Percentiles rank a stretch among this genome's conserved stretches.
phyloP scores from a whole-genome alignment of 2,329 filamentous ascomycete genomes.

The Drechslera avenae region DNA sequence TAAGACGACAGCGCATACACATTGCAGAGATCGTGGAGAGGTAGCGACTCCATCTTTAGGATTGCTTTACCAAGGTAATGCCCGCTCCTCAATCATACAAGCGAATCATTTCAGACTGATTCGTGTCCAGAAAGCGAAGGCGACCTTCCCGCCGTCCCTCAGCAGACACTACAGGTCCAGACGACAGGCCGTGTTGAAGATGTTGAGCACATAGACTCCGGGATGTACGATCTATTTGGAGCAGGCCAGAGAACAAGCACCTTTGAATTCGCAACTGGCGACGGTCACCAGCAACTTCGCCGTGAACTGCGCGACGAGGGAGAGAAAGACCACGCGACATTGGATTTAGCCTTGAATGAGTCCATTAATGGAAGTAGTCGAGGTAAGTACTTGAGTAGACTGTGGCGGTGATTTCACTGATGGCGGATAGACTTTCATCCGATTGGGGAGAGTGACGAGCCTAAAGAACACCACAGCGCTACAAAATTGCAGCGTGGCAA shows the following conservation, averaged over 20 bases:
- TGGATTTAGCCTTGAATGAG: neutral
- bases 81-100: neutral
- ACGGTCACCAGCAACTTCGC: neutral
- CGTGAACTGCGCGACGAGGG: neutral
- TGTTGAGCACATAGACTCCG: neutral
- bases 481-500: neutral
- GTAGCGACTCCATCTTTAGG: neutral
- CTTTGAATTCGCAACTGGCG: neutral
- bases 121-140: neutral
- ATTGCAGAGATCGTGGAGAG: neutral
- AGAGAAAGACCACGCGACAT: neutral
- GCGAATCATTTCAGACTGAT: neutral
- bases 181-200: neutral
- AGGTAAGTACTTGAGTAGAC: constrained; percentile 5
- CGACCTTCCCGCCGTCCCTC: neutral
- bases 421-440: neutral
- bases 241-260: neutral
- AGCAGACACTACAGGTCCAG: neutral
- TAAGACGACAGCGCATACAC: neutral
- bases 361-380: neutral
- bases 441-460: neutral
- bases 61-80: neutral
- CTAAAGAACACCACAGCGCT: constrained; percentile 1
- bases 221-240: neutral
- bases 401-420: neutral